Conservation (phyloP, 805 yeast genomes). For the Scheffersomyces spartinae region DNA sequence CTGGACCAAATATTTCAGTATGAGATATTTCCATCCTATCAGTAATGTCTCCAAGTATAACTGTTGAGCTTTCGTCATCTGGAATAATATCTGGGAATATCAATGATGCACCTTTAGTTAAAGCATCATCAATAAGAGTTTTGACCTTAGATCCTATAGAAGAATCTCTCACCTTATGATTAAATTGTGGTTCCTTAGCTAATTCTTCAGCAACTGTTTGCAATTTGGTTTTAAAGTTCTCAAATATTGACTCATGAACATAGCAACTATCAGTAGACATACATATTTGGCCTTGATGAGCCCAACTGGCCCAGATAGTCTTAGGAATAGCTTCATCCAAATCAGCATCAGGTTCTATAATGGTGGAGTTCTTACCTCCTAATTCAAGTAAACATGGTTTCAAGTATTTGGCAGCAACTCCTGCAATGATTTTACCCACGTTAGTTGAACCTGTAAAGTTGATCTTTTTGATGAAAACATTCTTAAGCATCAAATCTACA, state of each 20-base stretch:
- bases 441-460: constrained; percentile 37
- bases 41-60: constrained; percentile 18
- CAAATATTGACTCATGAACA: constrained; percentile 23
- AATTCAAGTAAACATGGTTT: constrained; percentile 33
- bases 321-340: constrained; percentile 16
- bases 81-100: constrained; percentile 12
- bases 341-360: constrained; percentile 22
- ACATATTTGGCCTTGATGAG: constrained; percentile 37
- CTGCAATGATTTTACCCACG: constrained; percentile 26
- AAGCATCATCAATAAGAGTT: constrained; percentile 22
- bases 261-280: constrained; percentile 32
- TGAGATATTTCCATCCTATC: constrained; percentile 14
- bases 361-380: constrained; percentile 32
- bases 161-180: too few species aligned
- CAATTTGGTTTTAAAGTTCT: constrained; percentile 12
- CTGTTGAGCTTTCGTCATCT: constrained; percentile 1
- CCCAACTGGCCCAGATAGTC: constrained; percentile 24
- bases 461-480: constrained; percentile 19
- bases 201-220: constrained; percentile 7
- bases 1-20: constrained; percentile 35
- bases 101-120: constrained; percentile 22
- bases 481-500: constrained; percentile 14
- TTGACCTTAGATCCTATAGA: too few species aligned
- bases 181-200: too few species aligned
- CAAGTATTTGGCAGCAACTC: constrained; percentile 20